Conservation (phyloP, 2,329 filamentous ascomycete species). For the Penicillium sp. region DNA sequence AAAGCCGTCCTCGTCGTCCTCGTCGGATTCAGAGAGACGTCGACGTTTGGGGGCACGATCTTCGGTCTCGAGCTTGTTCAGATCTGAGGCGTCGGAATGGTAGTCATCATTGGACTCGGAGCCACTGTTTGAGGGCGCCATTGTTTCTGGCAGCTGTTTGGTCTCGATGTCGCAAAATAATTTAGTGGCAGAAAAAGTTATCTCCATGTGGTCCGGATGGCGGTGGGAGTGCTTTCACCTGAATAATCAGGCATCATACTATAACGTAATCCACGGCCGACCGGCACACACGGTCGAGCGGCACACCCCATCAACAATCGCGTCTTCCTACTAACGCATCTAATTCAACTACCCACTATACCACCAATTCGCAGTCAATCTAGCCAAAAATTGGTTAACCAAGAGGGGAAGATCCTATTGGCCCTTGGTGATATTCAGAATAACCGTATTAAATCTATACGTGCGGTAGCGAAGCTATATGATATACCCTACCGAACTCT, state of each 20-base stretch:
- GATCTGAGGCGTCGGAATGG: conserved; percentile 15
- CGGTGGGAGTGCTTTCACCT: conserved; percentile 16
- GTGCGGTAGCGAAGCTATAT: too few species aligned
- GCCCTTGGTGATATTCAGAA: too few species aligned
- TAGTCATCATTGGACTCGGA: conserved; percentile 21
- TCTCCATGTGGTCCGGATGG: conserved; percentile 13
- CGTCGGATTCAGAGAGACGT: conserved; percentile 35
- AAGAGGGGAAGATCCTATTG: too few species aligned
- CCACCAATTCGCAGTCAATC: too few species aligned
- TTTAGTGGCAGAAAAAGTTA: conserved; percentile 32
- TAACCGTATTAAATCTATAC: too few species aligned
- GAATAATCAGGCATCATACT: conserved; percentile 1
- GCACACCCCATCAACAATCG: too few species aligned
- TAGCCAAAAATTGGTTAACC: too few species aligned
- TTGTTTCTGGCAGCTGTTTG: conserved; percentile 18
- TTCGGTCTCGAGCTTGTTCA: conserved; percentile 18
- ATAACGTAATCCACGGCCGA: neutral
- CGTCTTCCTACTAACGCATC: too few species aligned
- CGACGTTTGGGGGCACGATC: conserved; percentile 35
- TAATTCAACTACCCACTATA: too few species aligned
- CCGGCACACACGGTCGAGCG: neutral
- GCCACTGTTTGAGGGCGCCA: conserved; percentile 25
- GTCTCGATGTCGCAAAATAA: conserved; percentile 21
- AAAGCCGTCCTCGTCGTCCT: conserved; percentile 29
- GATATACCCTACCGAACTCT: too few species aligned